Evolutionary conservation across 2,329 filamentous ascomycete species (phyloP).

Genomic region (Davidsoniella neocaledoniae): DNA sequence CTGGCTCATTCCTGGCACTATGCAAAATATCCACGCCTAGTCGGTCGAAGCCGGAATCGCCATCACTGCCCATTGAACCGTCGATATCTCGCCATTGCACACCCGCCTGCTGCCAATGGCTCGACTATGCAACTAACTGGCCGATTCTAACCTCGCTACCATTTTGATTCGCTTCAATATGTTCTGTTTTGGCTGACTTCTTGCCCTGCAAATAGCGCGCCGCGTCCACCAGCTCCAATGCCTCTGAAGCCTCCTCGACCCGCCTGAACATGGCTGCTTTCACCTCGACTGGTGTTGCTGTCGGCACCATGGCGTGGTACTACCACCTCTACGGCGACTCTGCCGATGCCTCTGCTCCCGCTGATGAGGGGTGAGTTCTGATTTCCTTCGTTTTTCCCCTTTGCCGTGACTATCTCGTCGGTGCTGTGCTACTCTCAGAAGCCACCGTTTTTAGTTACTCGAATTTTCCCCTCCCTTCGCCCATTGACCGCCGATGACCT

Average conservation of each 20-base stretch:
- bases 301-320: slow-evolving; percentile 91
- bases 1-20: background rate
- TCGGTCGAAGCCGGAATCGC: no score
- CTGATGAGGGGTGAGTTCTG: slow-evolving; percentile 86
- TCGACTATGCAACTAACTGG: no score
- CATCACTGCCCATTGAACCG: no score
- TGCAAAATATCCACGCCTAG: no score
- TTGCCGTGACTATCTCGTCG: background rate
- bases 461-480: no score
- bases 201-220: slow-evolving; percentile 31
- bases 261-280: slow-evolving; percentile 74
- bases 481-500: background rate
- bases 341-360: slow-evolving; percentile 75
- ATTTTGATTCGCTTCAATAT: background rate
- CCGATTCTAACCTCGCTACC: background rate
- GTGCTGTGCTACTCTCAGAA: background rate
- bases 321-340: slow-evolving; percentile 87
- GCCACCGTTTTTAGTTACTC: background rate
- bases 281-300: slow-evolving; percentile 70
- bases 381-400: background rate
- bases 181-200: slow-evolving; percentile 5
- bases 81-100: background rate
- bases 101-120: background rate
- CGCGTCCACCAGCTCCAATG: slow-evolving; percentile 57
- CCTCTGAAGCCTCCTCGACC: slow-evolving; percentile 54